A percentile compares a stretch with the other conserved stretches of the same genome.
These are phyloP conservation scores for Jaltomata sinuosa DNA, from an alignment of 257 asterid genomes.

Conservation along the genomic window DNA sequence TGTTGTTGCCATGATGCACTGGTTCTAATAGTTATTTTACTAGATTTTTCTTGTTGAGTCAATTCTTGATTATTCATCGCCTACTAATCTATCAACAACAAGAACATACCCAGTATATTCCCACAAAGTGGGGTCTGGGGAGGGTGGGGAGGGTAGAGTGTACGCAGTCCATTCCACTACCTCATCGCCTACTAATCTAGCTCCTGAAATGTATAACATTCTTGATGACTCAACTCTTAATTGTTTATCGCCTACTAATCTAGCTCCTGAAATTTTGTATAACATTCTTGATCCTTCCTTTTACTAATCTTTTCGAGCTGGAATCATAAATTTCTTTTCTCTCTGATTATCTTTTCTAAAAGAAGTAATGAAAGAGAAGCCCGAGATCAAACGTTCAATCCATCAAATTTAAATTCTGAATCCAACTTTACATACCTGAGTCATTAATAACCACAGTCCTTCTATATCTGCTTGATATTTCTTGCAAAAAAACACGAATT, in stretches of 20 bases:
- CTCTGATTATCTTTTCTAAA: not conserved
- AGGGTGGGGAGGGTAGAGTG: too few relatives aligned
- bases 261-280: not conserved
- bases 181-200: not conserved
- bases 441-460: not conserved
- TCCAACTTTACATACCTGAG: not conserved
- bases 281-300: not conserved
- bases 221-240: not conserved
- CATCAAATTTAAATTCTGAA: not conserved
- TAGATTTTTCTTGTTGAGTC: not conserved
- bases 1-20: not conserved
- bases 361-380: not conserved
- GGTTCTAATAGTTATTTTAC: not conserved
- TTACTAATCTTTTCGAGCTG: not conserved
- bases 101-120: too few relatives aligned
- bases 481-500: not conserved
- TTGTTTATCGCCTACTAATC: not conserved
- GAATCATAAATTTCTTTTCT: not conserved
- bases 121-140: too few relatives aligned
- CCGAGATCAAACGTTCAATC: not conserved
- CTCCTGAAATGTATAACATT: not conserved
- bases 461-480: not conserved
- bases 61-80: not conserved
- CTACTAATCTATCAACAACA: too few relatives aligned
- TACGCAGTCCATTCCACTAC: too few relatives aligned